Evolutionary conservation across 140 eudicot species (phyloP).

Genomic region (Stevia rebaudiana): DNA sequence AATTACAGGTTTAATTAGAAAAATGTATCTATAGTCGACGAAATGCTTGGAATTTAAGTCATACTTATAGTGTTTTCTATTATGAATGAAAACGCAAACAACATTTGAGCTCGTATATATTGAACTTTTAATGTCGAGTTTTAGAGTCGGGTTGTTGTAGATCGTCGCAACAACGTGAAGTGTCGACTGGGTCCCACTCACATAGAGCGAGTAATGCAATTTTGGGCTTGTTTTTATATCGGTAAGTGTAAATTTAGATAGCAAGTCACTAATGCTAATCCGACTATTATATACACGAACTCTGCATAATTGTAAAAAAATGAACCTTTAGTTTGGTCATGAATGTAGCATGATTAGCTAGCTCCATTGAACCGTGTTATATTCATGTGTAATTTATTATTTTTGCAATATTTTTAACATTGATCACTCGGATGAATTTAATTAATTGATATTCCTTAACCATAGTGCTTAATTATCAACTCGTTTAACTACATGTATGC

Average conservation of each 20-base stretch:
- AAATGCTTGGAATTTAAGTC: constrained; percentile 7
- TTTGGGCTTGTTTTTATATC: not conserved
- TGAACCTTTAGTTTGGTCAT: not conserved
- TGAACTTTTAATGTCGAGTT: not conserved
- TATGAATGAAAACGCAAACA: not conserved
- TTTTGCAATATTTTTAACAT: too few relatives aligned
- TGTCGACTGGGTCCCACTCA: not conserved
- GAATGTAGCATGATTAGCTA: not conserved
- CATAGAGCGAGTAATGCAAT: not conserved
- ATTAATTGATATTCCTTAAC: too few relatives aligned
- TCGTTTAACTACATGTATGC: too few relatives aligned
- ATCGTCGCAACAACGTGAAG: too few relatives aligned
- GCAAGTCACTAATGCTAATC: not conserved
- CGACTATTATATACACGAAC: not conserved
- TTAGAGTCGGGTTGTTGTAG: not conserved
- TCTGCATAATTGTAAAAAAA: too few relatives aligned
- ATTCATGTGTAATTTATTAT: too few relatives aligned
- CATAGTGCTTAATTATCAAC: too few relatives aligned
- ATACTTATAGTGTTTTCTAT: constrained; percentile 16
- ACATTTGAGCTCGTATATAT: not conserved
- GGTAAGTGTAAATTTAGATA: not conserved
- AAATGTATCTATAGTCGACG: constrained; percentile 1
- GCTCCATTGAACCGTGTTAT: too few relatives aligned
- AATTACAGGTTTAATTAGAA: not conserved
- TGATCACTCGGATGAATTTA: not conserved